These are phyloP conservation scores for Neurospora terricola DNA, from an alignment of 495 filamentous ascomycete species.

Conservation along the genomic window DNA sequence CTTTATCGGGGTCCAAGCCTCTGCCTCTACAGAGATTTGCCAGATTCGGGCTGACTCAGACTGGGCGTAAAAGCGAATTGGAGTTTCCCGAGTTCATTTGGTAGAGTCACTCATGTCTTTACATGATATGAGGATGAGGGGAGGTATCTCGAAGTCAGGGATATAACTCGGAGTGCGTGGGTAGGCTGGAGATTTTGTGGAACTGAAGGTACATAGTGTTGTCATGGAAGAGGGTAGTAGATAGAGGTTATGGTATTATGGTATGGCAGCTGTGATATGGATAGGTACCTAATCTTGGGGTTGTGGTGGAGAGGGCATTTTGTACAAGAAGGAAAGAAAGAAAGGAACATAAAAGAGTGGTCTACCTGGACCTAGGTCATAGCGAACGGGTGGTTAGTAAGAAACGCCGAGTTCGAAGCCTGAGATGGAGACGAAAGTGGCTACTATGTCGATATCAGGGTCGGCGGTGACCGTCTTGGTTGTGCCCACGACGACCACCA, in stretches of 20 bases:
- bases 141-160: background rate
- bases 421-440: background rate
- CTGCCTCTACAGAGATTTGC: background rate
- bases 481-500: background rate
- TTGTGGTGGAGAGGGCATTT: background rate
- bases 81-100: background rate
- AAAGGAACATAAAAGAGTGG: background rate
- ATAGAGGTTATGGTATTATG: background rate
- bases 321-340: background rate
- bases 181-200: background rate
- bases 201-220: background rate
- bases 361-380: background rate
- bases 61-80: background rate
- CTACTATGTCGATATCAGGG: background rate
- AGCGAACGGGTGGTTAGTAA: background rate
- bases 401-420: background rate
- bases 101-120: background rate
- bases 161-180: background rate
- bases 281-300: background rate
- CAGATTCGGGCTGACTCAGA: background rate
- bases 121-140: background rate
- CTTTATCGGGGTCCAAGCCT: background rate
- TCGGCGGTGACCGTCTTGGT: background rate
- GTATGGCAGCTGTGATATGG: background rate
- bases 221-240: background rate